Evolutionary conservation across 768 basidiomycete species (phyloP).

Genomic region (Galerina sulciceps): DNA sequence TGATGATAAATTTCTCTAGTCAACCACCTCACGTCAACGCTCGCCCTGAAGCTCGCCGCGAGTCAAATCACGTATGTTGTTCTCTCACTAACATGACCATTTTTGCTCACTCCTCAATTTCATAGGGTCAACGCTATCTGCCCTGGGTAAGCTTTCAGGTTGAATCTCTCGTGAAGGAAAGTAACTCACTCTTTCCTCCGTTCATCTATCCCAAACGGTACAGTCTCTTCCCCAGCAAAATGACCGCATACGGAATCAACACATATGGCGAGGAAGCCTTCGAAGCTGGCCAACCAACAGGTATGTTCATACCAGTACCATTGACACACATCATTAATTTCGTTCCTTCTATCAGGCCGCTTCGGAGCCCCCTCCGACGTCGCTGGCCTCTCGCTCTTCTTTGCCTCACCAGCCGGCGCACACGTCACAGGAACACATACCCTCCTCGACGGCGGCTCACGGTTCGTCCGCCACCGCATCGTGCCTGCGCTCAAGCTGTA

Average conservation of each 20-base stretch:
- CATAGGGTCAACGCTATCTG: conserved; percentile 83
- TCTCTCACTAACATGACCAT: not conserved
- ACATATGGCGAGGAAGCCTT: conserved; percentile 56
- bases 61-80: conserved; percentile 66
- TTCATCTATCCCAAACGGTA: not conserved
- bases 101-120: not conserved
- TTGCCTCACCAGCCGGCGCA: conserved; percentile 71
- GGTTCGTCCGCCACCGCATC: conserved; percentile 31
- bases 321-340: no score
- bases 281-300: conserved; percentile 63
- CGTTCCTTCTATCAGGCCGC: conserved; percentile 49
- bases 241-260: conserved; percentile 77
- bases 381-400: conserved; percentile 72
- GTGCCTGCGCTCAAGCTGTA: conserved; percentile 40
- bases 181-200: not conserved
- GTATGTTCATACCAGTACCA: conserved; percentile 30
- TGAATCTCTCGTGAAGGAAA: not conserved
- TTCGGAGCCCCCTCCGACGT: conserved; percentile 68
- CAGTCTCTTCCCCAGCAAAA: conserved; percentile 76
- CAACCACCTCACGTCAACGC: conserved; percentile 77
- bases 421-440: conserved; percentile 79
- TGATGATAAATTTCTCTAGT: conserved; percentile 36
- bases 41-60: conserved; percentile 68
- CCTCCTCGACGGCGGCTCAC: conserved; percentile 69
- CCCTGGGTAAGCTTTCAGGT: conserved; percentile 59